Conservation (phyloP, 257 asterid species). For the Eucommia ulmoides region DNA sequence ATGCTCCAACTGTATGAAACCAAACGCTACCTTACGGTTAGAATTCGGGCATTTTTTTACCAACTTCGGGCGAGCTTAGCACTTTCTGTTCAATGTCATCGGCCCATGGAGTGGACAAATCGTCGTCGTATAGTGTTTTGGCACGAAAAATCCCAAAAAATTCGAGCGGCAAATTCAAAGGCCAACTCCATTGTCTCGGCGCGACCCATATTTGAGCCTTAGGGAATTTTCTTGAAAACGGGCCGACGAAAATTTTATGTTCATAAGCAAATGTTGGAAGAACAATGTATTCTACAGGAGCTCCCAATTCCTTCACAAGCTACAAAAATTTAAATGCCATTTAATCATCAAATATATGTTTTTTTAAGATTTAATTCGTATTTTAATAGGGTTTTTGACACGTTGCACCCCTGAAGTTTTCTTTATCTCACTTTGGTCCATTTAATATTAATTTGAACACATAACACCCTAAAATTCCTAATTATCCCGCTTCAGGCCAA, state of each 20-base stretch:
- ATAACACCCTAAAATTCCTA: no score
- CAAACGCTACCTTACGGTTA: no score
- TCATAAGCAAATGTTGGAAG: constrained; percentile 94
- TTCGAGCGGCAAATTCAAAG: constrained; percentile 76
- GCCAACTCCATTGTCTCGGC: constrained; percentile 99
- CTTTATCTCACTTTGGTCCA: no score
- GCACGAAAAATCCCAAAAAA: constrained; percentile 89
- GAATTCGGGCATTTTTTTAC: no score
- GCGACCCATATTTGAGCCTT: constrained; percentile 93
- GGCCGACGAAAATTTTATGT: constrained; percentile 96
- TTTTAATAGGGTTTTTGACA: no score
- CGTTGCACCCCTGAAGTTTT: no score
- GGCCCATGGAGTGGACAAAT: constrained; percentile 61
- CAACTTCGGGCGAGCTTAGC: constrained; percentile 92
- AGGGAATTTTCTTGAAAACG: constrained; percentile 91
- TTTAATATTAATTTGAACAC: no score
- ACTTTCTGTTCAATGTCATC: constrained; percentile 87
- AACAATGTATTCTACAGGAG: constrained; percentile 72
- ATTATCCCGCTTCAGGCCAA: no score
- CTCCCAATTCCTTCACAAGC: constrained; percentile 86
- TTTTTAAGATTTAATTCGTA: no score
- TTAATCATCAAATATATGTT: no score
- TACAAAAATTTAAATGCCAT: constrained; percentile 27
- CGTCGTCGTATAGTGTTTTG: constrained; percentile 48
- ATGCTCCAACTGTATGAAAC: no score